Evolutionary conservation across 163 green algal species (phyloP).

Genomic region (Scenedesmus sp.): DNA sequence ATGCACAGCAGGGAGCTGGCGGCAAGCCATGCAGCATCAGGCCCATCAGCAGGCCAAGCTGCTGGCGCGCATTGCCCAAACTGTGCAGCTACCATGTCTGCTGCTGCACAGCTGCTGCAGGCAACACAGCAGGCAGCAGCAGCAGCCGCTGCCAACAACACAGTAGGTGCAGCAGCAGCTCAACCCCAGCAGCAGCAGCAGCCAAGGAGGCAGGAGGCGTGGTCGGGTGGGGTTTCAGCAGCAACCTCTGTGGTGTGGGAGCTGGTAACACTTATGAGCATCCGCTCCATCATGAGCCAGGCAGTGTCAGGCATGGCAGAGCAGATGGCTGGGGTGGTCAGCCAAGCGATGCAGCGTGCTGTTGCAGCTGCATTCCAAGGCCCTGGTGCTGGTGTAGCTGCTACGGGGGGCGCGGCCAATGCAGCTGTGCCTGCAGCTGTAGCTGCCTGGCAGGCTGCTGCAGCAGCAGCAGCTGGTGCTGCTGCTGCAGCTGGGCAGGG

Average conservation of each 20-base stretch:
- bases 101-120: background rate
- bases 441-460: background rate
- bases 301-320: constrained; percentile 28
- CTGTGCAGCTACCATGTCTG: background rate
- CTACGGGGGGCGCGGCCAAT: background rate
- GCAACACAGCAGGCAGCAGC: constrained; percentile 9
- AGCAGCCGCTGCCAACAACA: background rate
- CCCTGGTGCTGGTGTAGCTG: background rate
- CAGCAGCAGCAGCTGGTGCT: background rate
- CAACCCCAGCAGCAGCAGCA: constrained; percentile 1
- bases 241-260: constrained; percentile 37
- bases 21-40: too few relatives aligned
- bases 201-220: background rate
- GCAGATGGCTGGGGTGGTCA: constrained; percentile 2
- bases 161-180: background rate
- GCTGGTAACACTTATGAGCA: constrained; percentile 21
- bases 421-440: background rate
- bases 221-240: background rate
- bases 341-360: background rate
- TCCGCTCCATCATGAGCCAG: constrained; percentile 24
- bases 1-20: background rate
- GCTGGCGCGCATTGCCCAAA: background rate
- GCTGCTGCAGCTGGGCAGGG: background rate
- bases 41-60: background rate
- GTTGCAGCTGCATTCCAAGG: constrained; percentile 7